Percentiles rank a stretch among this genome's conserved stretches.
phyloP scores from a whole-genome alignment of 1,284 basidiomycete species.

The Rhodotorula sp. region DNA sequence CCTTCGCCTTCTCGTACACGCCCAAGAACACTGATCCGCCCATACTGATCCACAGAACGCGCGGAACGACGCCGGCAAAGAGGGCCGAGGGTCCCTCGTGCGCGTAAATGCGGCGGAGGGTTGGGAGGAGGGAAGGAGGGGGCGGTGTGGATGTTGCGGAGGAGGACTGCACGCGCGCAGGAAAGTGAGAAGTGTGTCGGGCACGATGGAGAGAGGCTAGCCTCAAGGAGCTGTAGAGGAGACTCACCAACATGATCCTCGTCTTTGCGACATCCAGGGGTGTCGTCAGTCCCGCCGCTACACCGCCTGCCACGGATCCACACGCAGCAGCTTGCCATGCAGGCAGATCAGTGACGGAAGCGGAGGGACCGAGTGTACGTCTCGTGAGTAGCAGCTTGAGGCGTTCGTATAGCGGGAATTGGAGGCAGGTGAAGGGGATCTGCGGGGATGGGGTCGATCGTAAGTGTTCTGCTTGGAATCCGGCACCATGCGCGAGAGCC shows the following conservation, averaged over 20 bases:
- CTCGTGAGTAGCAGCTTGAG: slow-evolving; percentile 67
- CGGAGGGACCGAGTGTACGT: slow-evolving; percentile 16
- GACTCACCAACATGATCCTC: slow-evolving; percentile 75
- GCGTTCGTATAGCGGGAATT: slow-evolving; percentile 93
- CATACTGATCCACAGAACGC: slow-evolving; percentile 92
- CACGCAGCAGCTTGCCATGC: slow-evolving; percentile 82
- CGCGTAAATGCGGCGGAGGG: slow-evolving; percentile 60
- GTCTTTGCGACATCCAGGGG: slow-evolving; percentile 97
- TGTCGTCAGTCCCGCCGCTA: slow-evolving; percentile 86
- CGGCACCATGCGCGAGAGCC: no score
- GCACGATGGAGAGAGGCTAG: no score
- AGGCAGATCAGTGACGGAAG: slow-evolving; percentile 53
- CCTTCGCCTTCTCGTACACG: slow-evolving; percentile 65
- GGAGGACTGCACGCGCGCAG: no score
- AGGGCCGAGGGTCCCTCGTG: slow-evolving; percentile 73
- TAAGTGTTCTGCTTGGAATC: no score
- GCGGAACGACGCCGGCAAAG: slow-evolving; percentile 83
- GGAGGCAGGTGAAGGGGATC: slow-evolving; percentile 97
- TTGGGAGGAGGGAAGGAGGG: slow-evolving; percentile 22
- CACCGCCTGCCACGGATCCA: slow-evolving; percentile 84
- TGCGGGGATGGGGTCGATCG: slow-evolving; percentile 52
- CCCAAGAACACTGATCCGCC: slow-evolving; percentile 97
- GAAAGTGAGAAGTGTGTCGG: no score
- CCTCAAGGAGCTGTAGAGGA: neutral
- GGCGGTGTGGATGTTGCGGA: neutral